Conservation (phyloP, 2,329 filamentous ascomycete genomes). For the Calycina marina region DNA sequence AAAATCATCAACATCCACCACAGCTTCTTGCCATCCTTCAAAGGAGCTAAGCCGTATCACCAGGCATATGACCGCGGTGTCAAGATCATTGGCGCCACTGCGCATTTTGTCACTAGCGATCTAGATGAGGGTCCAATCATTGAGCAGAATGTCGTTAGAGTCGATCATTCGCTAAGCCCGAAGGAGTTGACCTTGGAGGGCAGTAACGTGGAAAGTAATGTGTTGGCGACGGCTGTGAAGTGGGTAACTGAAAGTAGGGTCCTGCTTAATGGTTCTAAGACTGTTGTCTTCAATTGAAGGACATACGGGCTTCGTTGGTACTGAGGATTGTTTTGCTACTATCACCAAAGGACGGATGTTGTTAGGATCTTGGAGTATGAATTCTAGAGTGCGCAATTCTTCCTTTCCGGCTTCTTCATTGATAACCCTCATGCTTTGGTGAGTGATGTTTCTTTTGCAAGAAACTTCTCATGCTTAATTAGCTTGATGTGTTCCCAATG, state of each 20-base stretch:
- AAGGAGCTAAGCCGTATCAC: slow-evolving; percentile 79
- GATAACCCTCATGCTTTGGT: no score
- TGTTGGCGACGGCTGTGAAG: slow-evolving; percentile 67
- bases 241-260: slow-evolving; percentile 70
- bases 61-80: slow-evolving; percentile 77
- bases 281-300: slow-evolving; percentile 54
- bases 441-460: no score
- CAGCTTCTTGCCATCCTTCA: slow-evolving; percentile 74
- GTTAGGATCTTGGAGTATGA: no score
- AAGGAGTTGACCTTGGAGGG: slow-evolving; percentile 68
- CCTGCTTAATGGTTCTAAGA: slow-evolving; percentile 67
- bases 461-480: no score
- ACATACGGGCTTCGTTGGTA: no score
- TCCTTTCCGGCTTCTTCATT: no score
- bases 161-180: slow-evolving; percentile 62
- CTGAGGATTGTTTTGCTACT: no score
- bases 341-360: no score
- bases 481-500: no score
- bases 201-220: slow-evolving; percentile 72
- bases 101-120: slow-evolving; percentile 76
- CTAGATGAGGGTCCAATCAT: slow-evolving; percentile 80
- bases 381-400: no score
- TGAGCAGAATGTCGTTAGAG: slow-evolving; percentile 65
- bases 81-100: slow-evolving; percentile 78
- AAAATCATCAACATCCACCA: slow-evolving; percentile 90